phyloP scores from a whole-genome alignment of 2,329 filamentous ascomycete species.

The Grosmannia clavigera region DNA sequence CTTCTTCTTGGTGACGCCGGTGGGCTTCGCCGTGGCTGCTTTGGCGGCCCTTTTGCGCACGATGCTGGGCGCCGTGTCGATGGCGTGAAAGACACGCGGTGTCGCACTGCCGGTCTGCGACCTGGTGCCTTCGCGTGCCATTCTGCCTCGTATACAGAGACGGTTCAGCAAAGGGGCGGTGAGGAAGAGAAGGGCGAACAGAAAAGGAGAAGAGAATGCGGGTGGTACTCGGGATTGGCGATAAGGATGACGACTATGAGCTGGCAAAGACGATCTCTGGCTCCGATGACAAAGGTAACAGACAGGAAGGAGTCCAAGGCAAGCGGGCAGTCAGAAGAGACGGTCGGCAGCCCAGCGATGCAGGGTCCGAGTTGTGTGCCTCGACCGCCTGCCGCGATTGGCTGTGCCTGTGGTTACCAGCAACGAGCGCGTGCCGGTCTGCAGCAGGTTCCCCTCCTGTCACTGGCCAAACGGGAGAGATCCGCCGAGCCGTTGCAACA shows the following conservation, averaged over 20 bases:
- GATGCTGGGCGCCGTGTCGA: conserved; percentile 35
- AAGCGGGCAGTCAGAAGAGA: not conserved
- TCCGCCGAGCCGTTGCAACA: too few relatives aligned
- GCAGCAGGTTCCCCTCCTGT: not conserved
- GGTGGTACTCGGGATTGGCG: not conserved
- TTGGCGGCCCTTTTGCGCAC: conserved; percentile 22
- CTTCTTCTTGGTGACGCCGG: conserved; percentile 25
- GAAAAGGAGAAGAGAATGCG: not conserved
- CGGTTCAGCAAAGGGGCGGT: too few relatives aligned
- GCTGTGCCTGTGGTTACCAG: not conserved
- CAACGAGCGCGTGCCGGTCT: not conserved
- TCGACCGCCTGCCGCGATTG: not conserved
- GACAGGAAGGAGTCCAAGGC: not conserved
- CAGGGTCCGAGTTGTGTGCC: not conserved
- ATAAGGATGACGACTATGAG: not conserved
- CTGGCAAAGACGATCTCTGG: not conserved
- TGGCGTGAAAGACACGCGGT: conserved; percentile 36
- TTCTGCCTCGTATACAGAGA: conserved; percentile 13
- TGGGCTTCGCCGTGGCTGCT: conserved; percentile 18
- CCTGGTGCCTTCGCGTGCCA: conserved; percentile 39
- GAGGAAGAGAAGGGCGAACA: not conserved
- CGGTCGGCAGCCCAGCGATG: not conserved
- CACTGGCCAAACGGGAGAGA: not conserved
- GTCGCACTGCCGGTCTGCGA: conserved; percentile 39
- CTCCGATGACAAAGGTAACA: not conserved